A percentile compares a stretch with the other conserved stretches of the same genome.
Evolutionary conservation across 2,329 filamentous ascomycete genomes (phyloP).

Genomic region (Trichoderma atrobrunneum): DNA sequence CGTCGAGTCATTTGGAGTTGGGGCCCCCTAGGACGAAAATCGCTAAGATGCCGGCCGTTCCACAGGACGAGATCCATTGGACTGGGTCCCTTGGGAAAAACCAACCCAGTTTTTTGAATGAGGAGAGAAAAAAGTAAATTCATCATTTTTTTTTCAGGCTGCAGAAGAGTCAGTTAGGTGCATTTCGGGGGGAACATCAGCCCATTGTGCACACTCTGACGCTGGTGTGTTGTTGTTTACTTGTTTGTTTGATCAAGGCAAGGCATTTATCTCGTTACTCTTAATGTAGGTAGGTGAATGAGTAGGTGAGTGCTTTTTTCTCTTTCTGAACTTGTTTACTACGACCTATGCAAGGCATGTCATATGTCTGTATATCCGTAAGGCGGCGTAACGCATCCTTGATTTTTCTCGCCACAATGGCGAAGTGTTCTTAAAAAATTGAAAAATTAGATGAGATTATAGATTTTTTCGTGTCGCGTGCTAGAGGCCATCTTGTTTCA

Average conservation of each 20-base stretch:
- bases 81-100: neutral
- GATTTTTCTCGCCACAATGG: neutral
- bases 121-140: neutral
- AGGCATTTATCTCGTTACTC: neutral
- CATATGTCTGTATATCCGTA: neutral
- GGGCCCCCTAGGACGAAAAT: neutral
- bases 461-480: neutral
- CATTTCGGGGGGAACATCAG: neutral
- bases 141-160: neutral
- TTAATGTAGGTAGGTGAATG: neutral
- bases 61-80: neutral
- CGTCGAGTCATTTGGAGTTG: slow-evolving; percentile 3
- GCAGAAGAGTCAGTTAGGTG: neutral
- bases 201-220: too few relatives aligned
- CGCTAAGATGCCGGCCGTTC: neutral
- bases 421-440: neutral
- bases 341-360: neutral
- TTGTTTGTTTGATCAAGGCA: too few relatives aligned
- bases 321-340: neutral
- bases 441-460: neutral
- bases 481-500: neutral
- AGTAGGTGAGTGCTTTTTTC: neutral
- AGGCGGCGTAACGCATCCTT: neutral
- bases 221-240: neutral
- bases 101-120: too few relatives aligned